These are phyloP conservation scores for Hirschfeldia incana DNA, from an alignment of 345 rosid genomes.

Conservation along the genomic window DNA sequence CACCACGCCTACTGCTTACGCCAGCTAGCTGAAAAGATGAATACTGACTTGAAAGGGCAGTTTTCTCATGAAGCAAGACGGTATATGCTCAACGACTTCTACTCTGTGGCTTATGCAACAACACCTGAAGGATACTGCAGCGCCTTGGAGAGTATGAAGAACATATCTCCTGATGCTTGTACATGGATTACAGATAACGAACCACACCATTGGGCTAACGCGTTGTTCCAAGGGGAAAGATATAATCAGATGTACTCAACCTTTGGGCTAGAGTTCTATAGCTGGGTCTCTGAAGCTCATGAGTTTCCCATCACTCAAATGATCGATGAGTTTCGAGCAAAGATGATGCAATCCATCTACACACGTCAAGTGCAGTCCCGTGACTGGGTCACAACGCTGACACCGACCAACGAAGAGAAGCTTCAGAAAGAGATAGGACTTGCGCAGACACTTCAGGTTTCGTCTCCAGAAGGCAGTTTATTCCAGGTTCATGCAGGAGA, in stretches of 20 bases:
- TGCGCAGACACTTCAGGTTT: slow-evolving; percentile 55
- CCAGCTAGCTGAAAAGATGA: slow-evolving; percentile 76
- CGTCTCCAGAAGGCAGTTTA: slow-evolving; percentile 47
- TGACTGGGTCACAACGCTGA: slow-evolving; percentile 70
- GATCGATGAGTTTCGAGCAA: slow-evolving; percentile 71
- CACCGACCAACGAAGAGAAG: slow-evolving; percentile 79
- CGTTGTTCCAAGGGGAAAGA: slow-evolving; percentile 71
- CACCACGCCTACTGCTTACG: slow-evolving; percentile 80
- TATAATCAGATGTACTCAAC: slow-evolving; percentile 72
- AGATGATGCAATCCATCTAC: slow-evolving; percentile 84
- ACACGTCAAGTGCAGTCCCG: slow-evolving; percentile 62
- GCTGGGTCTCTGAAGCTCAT: slow-evolving; percentile 88
- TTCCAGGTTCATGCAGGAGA: slow-evolving; percentile 78
- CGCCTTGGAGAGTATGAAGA: slow-evolving; percentile 62
- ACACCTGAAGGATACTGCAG: slow-evolving; percentile 59
- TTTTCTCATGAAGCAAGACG: slow-evolving; percentile 93
- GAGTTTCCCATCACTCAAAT: slow-evolving; percentile 93
- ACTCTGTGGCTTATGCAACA: slow-evolving; percentile 74
- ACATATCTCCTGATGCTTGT: slow-evolving; percentile 79
- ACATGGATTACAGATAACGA: slow-evolving; percentile 81
- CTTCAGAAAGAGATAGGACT: slow-evolving; percentile 57
- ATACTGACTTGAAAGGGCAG: slow-evolving; percentile 72
- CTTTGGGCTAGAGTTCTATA: slow-evolving; percentile 75
- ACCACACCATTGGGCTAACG: slow-evolving; percentile 91
- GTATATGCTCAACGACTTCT: slow-evolving; percentile 75